Base-by-base conservation (phyloP, 305 asterid genomes). In the Fraxinus albicans region DNA sequence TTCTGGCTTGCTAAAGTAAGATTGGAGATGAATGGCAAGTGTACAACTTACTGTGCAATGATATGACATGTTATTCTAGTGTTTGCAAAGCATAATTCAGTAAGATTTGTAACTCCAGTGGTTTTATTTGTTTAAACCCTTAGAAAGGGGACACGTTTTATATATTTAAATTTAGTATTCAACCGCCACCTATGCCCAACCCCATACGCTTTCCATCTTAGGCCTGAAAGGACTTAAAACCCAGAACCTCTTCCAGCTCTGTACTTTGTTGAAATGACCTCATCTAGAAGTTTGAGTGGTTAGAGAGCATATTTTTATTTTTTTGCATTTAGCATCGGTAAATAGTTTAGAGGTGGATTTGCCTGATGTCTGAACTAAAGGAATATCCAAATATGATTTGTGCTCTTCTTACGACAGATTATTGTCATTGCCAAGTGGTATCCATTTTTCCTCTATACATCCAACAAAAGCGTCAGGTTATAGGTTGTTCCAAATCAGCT, bases 1-100 rank as follows among this genome's bases (percentile, higher is more conserved):
- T 25, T 90, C 94, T 58, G 97, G 95, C 82, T 82, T 92, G 88
- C 87, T 96, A 42, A 84, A 83, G 72, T 90, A 85, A 81, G 77
- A 29, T 25, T 42, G 35, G 44, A 8, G 79, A 40, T 33, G 38
- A 77, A 74, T 72, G 60, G 13, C 76, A 53, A 38, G 21, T 29
- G 42, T 40, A 47, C 31, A 60, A 4, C 53, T 29, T 78, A 17
- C 36, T 77, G 36, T 60, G 38, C 80, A 40, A 27, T 33, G 40
- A 25, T 27, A 36, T 55, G 31, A 40, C 29, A 35, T 77, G 44
- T 78, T 50, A 13, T 31, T 75, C 34, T 33, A 55, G 47, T 5
- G 17, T 40, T 73, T 76, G 85, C 2, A 77, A 53, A 53, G 72
- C 84, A 55, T 77, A 69, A 8, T 63, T 76, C 2, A 23, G 69